A percentile compares a stretch with the other conserved stretches of the same genome.
Evolutionary conservation across 352 stramenopile species (phyloP).

Genomic region (Globisporangium sylvaticum): DNA sequence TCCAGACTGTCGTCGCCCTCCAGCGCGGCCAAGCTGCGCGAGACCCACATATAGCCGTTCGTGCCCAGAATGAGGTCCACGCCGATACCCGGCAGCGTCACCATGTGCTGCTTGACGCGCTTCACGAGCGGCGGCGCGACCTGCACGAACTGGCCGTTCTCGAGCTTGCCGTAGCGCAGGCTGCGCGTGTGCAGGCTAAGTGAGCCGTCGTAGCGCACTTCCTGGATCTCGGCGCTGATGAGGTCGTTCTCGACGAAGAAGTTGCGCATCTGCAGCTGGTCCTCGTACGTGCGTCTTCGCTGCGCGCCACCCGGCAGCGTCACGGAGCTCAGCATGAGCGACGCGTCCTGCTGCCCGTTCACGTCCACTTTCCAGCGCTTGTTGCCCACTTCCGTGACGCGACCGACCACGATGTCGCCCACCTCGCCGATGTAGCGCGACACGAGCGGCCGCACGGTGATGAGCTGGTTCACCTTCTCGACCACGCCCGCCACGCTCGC

Average conservation of each 20-base stretch:
- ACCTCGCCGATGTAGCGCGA: slow-evolving; percentile 93
- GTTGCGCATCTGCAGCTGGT: slow-evolving; percentile 95
- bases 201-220: slow-evolving; percentile 89
- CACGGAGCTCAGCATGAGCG: slow-evolving; percentile 92
- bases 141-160: slow-evolving; percentile 92
- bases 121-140: slow-evolving; percentile 90
- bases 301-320: slow-evolving; percentile 94
- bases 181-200: slow-evolving; percentile 93
- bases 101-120: slow-evolving; percentile 93
- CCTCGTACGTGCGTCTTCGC: slow-evolving; percentile 94
- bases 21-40: slow-evolving; percentile 71
- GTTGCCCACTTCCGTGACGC: slow-evolving; percentile 90
- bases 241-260: slow-evolving; percentile 96
- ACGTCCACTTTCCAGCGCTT: slow-evolving; percentile 96
- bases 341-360: slow-evolving; percentile 76
- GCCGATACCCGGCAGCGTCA: slow-evolving; percentile 67
- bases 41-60: slow-evolving; percentile 96
- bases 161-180: slow-evolving; percentile 93
- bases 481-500: slow-evolving; percentile 93
- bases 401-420: slow-evolving; percentile 96
- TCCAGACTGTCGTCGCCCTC: slow-evolving; percentile 30
- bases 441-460: slow-evolving; percentile 90
- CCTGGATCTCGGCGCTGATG: slow-evolving; percentile 90
- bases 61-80: slow-evolving; percentile 92
- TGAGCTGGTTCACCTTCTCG: slow-evolving; percentile 96